phyloP scores from a whole-genome alignment of 2,329 filamentous ascomycete genomes.

The Sarocladium oryzae region DNA sequence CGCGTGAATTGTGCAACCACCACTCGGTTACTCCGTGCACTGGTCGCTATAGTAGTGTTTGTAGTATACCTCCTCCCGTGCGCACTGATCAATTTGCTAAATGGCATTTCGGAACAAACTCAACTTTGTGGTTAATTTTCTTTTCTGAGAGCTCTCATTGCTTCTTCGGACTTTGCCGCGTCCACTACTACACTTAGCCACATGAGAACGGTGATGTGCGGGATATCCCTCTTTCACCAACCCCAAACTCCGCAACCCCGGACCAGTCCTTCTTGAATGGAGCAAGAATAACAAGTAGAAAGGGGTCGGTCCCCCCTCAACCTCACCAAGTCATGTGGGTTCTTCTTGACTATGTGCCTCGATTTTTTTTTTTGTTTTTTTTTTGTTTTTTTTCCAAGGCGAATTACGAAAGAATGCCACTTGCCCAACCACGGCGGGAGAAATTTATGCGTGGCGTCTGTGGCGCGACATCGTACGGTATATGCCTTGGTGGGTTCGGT shows the following conservation, averaged over 20 bases:
- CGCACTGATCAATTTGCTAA: no score
- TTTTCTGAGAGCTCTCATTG: background rate
- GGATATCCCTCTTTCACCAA: background rate
- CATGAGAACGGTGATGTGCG: background rate
- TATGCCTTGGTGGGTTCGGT: background rate
- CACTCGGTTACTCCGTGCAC: no score
- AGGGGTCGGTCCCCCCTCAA: background rate
- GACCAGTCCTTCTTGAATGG: background rate
- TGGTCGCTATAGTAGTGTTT: no score
- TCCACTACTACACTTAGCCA: background rate
- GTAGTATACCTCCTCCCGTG: no score
- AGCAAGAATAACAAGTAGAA: no score
- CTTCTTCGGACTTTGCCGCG: background rate
- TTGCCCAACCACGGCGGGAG: background rate
- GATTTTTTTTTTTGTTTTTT: no score
- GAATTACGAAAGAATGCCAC: background rate
- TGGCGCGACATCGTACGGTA: background rate
- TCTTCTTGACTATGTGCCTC: background rate
- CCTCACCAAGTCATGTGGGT: background rate
- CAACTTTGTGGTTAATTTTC: background rate
- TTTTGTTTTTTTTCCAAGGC: background rate
- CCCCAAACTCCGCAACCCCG: background rate
- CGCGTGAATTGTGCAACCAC: no score
- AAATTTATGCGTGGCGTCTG: background rate
- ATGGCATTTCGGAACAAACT: background rate